These are phyloP conservation scores for Phytophthora pseudosyringae DNA, from an alignment of 352 stramenopile genomes.

Conservation along the genomic window DNA sequence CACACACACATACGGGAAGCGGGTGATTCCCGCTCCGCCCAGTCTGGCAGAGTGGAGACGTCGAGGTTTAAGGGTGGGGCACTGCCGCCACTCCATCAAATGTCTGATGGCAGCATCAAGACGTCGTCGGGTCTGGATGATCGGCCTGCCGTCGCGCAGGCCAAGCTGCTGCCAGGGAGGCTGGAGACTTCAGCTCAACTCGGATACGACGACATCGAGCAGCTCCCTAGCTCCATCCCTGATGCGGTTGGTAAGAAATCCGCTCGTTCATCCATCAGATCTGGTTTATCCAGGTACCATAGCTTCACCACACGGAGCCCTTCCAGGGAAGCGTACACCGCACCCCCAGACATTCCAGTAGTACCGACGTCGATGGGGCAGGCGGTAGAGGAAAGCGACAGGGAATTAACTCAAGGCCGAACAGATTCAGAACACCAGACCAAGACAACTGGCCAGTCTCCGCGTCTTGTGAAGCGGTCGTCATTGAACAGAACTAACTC, in stretches of 20 bases:
- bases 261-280: background rate
- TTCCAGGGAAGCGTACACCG: constrained; percentile 2
- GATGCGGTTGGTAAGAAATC: constrained; percentile 1
- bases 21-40: constrained; percentile 13
- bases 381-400: constrained; percentile 4
- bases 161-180: constrained; percentile 6
- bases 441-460: background rate
- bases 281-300: constrained; percentile 5
- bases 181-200: constrained; percentile 14
- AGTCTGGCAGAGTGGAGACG: constrained; percentile 14
- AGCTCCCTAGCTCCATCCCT: constrained; percentile 8
- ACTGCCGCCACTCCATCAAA: constrained; percentile 29
- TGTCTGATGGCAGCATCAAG: constrained; percentile 20
- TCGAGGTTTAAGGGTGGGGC: constrained; percentile 6
- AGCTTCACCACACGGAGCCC: constrained; percentile 6
- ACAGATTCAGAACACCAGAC: background rate
- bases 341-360: background rate
- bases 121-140: constrained; percentile 12
- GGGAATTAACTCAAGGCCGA: constrained; percentile 2
- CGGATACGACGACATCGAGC: background rate
- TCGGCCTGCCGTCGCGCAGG: background rate
- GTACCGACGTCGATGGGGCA: background rate
- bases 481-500: constrained; percentile 13
- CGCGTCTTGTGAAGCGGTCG: constrained; percentile 18
- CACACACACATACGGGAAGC: constrained; percentile 1